Evolutionary conservation across 257 asterid species (phyloP).

Genomic region (Solanum lignicaule): DNA sequence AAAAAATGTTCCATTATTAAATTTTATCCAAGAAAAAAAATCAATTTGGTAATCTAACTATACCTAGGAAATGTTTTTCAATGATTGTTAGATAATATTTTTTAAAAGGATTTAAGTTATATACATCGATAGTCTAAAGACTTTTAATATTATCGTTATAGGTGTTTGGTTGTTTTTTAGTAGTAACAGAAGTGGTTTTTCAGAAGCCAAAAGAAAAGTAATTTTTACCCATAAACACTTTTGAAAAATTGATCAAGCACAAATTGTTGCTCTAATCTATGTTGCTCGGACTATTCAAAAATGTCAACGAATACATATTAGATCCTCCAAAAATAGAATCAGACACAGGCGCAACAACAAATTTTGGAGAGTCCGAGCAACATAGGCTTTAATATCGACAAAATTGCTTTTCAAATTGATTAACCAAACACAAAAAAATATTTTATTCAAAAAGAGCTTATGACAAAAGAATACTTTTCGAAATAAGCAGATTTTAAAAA

Average conservation of each 20-base stretch:
- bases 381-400: not conserved
- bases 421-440: not conserved
- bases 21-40: not conserved
- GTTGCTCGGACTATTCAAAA: not conserved
- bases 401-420: not conserved
- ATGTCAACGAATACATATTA: fast-evolving
- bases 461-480: not conserved
- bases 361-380: not conserved
- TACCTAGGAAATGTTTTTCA: not conserved
- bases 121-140: not conserved
- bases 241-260: not conserved
- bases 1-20: not conserved
- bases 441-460: not conserved
- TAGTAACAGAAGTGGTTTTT: not conserved
- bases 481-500: not conserved
- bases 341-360: fast-evolving
- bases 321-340: not conserved
- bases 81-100: not conserved
- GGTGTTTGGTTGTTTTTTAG: not conserved
- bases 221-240: not conserved
- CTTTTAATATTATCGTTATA: not conserved
- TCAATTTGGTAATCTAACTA: not conserved
- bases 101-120: not conserved
- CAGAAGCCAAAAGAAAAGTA: not conserved
- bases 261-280: not conserved